Evolutionary conservation across 345 rosid genomes (phyloP).

Genomic region (Kandelia obovata): DNA sequence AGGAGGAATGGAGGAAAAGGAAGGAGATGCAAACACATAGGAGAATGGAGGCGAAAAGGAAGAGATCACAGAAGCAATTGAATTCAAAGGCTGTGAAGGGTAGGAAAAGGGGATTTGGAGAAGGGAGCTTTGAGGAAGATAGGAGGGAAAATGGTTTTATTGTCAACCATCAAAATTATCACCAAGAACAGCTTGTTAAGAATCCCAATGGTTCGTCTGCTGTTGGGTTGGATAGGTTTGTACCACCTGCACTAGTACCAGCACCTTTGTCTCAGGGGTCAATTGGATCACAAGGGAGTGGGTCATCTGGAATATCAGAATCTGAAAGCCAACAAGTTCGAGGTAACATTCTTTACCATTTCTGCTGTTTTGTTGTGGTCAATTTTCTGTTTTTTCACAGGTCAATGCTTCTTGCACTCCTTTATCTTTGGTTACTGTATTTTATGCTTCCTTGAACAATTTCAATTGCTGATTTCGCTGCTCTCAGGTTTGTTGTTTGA

Average conservation of each 20-base stretch:
- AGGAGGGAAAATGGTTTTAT: conserved; percentile 13
- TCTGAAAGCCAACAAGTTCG: conserved; percentile 42
- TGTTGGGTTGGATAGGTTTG: conserved; percentile 13
- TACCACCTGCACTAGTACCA: conserved; percentile 2
- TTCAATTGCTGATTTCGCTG: no score
- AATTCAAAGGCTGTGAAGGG: conserved; percentile 32
- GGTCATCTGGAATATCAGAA: conserved; percentile 55
- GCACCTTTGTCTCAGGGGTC: conserved; percentile 39
- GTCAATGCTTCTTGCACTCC: no score
- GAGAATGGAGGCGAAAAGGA: conserved; percentile 77
- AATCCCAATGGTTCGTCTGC: conserved; percentile 1
- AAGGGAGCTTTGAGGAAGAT: conserved; percentile 29
- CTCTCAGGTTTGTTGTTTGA: no score
- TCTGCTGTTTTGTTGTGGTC: neutral
- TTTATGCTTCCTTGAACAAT: no score
- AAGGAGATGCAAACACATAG: conserved; percentile 58
- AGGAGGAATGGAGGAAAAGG: conserved; percentile 72
- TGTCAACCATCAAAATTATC: neutral
- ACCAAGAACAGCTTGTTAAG: conserved; percentile 6
- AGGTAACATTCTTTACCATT: conserved; percentile 34
- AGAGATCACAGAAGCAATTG: conserved; percentile 64
- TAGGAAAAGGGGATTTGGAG: conserved; percentile 20
- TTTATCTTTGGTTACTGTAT: no score
- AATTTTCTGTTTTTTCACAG: neutral
- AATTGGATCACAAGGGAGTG: conserved; percentile 59